These are phyloP conservation scores for Corinectria fuckeliana DNA, from an alignment of 2,329 filamentous ascomycete genomes.

Conservation along the genomic window DNA sequence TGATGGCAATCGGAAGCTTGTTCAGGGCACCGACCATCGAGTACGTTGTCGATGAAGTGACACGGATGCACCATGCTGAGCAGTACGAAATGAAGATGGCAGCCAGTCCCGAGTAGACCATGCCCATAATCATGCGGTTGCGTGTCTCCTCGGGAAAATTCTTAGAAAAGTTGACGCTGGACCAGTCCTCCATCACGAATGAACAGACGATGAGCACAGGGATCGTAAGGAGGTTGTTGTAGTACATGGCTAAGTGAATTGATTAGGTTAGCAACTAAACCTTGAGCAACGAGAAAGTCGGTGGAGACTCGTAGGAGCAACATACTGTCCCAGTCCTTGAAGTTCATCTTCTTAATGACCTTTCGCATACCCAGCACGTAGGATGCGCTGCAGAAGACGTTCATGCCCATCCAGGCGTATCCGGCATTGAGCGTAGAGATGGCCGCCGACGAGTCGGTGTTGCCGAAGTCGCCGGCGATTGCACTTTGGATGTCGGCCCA, in stretches of 20 bases:
- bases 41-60: constrained; percentile 97
- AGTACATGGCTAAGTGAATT: constrained; percentile 85
- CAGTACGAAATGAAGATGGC: constrained; percentile 99
- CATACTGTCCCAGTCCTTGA: constrained; percentile 99
- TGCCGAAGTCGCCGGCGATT: constrained; percentile 64
- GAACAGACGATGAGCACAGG: constrained; percentile 86
- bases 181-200: constrained; percentile 91
- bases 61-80: constrained; percentile 97
- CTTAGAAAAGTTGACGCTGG: constrained; percentile 76
- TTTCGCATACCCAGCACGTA: constrained; percentile 96
- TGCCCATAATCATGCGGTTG: constrained; percentile 81
- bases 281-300: not conserved
- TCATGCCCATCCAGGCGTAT: constrained; percentile 97
- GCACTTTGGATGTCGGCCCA: constrained; percentile 97
- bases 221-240: constrained; percentile 98
- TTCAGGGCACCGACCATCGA: constrained; percentile 98
- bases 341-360: constrained; percentile 99
- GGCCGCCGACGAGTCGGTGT: constrained; percentile 70
- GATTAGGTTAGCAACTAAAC: constrained; percentile 39
- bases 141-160: constrained; percentile 89
- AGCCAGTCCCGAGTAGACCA: constrained; percentile 91
- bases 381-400: constrained; percentile 91
- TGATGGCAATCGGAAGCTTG: constrained; percentile 94
- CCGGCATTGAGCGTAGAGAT: constrained; percentile 92
- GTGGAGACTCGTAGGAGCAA: constrained; percentile 34